Base-by-base conservation (phyloP, 2,329 filamentous ascomycete species). In the Neofusicoccum kwambonambiense region DNA sequence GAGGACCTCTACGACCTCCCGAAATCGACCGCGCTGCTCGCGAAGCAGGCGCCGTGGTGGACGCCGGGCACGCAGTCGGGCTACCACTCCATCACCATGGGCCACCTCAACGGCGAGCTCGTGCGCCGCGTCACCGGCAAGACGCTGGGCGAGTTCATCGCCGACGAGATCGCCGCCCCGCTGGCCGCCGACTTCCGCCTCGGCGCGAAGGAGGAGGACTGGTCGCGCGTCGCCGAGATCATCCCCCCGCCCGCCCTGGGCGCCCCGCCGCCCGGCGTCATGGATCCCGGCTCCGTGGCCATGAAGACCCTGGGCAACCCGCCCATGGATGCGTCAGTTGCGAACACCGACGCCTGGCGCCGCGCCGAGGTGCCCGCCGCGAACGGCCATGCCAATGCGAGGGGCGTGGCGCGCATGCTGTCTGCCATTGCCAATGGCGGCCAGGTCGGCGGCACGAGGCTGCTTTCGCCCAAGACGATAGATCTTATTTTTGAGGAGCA, bases 321-420 rank as follows among this genome's bases (percentile, higher is more conserved):
- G 37, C 41, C 34, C 35, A 13, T 45, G 9, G 64, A 60, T n/a
- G 15, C 47, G 6, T 15, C 17, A 39, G 12, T 31, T 8, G 45
- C 61, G 45, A 65, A 63, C n/a, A 41, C 41, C 22, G 4, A 12
- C 6, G 49, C 15, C n/a, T 47, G 39, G 12, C 22, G 42, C 11
- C 37, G 22, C 9, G 44, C 13, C 13, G 56, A 52, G 11, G 22
- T 35, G 11, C 44, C 44, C 15, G 64, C 19, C 15, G 58, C 47
- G 12, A 60, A 51, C 49, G 64, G 57, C 3, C 27, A 54, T 3
- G 17, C 19, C 0, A 85, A 84, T 66, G 80, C 82, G 11, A 73
- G 77, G 3, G 75, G 74, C 0, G 56, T 85, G 27, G 78, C 75
- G 5, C 73, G 73, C 1, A 79, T 85, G 19, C 71, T 82, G 7